Evolutionary conservation across 139 green algal genomes (phyloP).

Genomic region (Edaphochlamys debaryana): DNA sequence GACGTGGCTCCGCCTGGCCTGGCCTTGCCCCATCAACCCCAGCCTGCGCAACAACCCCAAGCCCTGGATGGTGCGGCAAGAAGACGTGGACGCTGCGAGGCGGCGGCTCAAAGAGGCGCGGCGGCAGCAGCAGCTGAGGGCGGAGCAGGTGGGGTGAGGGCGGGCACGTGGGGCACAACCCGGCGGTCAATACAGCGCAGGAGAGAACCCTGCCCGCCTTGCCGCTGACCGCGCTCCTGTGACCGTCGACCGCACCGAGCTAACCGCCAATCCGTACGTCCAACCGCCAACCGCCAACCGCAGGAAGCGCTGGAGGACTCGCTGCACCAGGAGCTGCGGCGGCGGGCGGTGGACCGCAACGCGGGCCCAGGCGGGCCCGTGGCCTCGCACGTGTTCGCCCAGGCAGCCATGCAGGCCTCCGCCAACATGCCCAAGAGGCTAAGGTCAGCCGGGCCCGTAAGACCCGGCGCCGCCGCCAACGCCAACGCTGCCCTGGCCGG

Average conservation of each 20-base stretch:
- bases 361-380: not conserved
- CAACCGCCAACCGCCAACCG: no score
- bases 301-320: conserved; percentile 44
- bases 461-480: not conserved
- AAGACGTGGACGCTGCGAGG: not conserved
- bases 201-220: no score
- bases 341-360: not conserved
- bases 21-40: not conserved
- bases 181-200: no score
- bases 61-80: not conserved
- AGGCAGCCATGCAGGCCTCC: conserved; percentile 14
- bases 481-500: not conserved
- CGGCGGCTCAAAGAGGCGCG: conserved; percentile 12
- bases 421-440: not conserved
- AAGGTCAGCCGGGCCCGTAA: not conserved
- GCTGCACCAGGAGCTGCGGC: not conserved
- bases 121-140: conserved; percentile 13
- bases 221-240: no score
- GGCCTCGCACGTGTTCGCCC: not conserved
- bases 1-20: not conserved
- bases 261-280: not conserved
- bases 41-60: conserved; percentile 13
- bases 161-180: no score
- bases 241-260: no score
- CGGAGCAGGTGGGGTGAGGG: conserved; percentile 9